Base-by-base conservation (phyloP, 139 green algal genomes). In the Asterochloris sp. region DNA sequence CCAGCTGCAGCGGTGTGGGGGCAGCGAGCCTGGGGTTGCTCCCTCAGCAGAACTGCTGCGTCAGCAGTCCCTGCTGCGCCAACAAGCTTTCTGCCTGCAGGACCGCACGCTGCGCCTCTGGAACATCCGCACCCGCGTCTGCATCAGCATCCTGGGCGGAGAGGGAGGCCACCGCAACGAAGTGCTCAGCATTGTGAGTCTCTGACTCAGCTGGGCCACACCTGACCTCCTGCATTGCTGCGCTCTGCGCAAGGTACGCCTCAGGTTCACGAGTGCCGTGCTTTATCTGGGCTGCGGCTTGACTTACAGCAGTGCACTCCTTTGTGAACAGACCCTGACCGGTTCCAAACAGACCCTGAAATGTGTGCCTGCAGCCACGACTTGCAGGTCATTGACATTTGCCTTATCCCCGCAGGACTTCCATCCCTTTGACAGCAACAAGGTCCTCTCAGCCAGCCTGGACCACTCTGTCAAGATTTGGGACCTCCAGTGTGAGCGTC, bases 401-500 rank as follows among this genome's bases (percentile, higher is more conserved):
- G 1, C 29, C 62, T 67, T 27, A 11, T 38, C 17, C 47, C 2
- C 74, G 68, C 86, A 93, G 89, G 89, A 92, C 80, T 94, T 89
- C 23, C 90, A 94, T 73, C 86, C 85, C 14, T 85, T 84, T 83
- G 82, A 91, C 79, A 76, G 76, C n/a, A 67, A 90, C 64, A 82
- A 85, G 61, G 92, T 96, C 80, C 69, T 92, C 13, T 94, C 91
- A 24, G 82, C 73, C 12, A 90, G 90, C 62, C 95, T 97, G 93
- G 94, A 97, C 84, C 88, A 87, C 73, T 78, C 80, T 17, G 85
- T 97, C 62, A 95, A 94, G 86, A 84, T 96, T 0, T 97, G 93
- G 93, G 84, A 62, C 73, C 27, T 87, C 47, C 29, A 63, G 38
- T 54, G 38, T 54, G 38, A 54, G 38, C 6, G 38, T 54, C 38